Percentiles rank a stretch among this genome's conserved stretches.
Conservation (phyloP, 306 rosid species). For the Astragalus membranaceus region DNA sequence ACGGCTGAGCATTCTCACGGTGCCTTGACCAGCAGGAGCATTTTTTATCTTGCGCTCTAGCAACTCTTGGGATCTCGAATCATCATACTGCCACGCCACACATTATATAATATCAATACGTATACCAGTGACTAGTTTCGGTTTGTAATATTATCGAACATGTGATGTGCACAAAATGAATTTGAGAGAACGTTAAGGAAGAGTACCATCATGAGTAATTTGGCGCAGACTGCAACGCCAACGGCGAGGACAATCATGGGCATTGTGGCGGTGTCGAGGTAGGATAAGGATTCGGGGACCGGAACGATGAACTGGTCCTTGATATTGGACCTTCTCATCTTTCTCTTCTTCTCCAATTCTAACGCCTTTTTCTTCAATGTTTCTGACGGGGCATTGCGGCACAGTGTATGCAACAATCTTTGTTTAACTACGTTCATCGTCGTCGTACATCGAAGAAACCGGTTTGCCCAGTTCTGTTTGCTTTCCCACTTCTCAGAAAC, state of each 20-base stretch:
- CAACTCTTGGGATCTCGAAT: conserved; percentile 45
- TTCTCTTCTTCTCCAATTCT: conserved; percentile 48
- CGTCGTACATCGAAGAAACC: not conserved
- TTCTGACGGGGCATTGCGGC: not conserved
- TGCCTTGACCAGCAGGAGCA: conserved; percentile 31
- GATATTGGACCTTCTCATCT: conserved; percentile 10
- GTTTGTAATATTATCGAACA: conserved; percentile 26
- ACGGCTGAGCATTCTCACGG: conserved; percentile 25
- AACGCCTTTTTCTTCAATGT: conserved; percentile 29
- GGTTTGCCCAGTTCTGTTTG: not conserved
- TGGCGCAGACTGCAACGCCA: conserved; percentile 49
- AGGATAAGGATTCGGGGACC: conserved; percentile 58
- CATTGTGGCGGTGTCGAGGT: conserved; percentile 75
- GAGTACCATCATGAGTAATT: conserved; percentile 54
- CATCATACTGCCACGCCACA: conserved; percentile 43
- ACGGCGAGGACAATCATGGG: conserved; percentile 64
- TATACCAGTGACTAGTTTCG: not conserved
- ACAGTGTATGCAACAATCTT: conserved; percentile 25
- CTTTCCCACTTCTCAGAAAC: no score
- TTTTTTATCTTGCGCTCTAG: conserved; percentile 33
- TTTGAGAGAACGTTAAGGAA: rapidly evolving
- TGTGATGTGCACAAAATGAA: not conserved
- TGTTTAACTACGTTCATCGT: conserved; percentile 20
- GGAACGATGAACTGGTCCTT: conserved; percentile 49
- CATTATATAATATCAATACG: no score